Percentiles rank a stretch among this genome's conserved stretches.
Conservation (phyloP, 495 filamentous ascomycete genomes). For the Hyaloscypha finlandica region DNA sequence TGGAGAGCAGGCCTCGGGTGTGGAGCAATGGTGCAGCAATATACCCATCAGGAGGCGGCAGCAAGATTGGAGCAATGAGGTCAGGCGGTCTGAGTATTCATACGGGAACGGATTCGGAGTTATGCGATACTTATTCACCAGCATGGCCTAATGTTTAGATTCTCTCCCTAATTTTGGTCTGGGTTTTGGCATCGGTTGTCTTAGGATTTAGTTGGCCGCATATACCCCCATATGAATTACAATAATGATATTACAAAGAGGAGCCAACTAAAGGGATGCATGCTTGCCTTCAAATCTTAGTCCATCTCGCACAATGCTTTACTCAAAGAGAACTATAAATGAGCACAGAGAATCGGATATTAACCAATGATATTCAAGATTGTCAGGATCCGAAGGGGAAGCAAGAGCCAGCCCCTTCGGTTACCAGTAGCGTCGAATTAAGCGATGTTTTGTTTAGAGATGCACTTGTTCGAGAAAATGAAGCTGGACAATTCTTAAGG, state of each 20-base stretch:
- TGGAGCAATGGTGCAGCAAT: not conserved
- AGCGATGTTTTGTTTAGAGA: not conserved
- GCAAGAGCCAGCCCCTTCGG: no score
- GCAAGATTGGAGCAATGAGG: not conserved
- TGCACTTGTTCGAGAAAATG: no score
- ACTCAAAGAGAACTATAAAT: no score
- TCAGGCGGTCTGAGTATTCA: not conserved
- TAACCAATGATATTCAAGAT: no score
- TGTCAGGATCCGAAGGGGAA: no score
- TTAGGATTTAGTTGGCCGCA: not conserved
- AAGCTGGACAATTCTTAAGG: no score
- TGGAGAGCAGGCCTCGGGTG: not conserved
- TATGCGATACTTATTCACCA: not conserved
- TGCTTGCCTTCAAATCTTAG: no score
- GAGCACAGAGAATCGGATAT: no score
- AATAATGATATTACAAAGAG: not conserved
- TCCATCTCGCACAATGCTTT: no score
- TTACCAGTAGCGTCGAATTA: not conserved
- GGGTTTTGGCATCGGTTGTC: not conserved
- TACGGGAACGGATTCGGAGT: not conserved
- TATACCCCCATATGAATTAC: not conserved
- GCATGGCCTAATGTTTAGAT: conserved; percentile 1
- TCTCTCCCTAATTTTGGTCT: not conserved
- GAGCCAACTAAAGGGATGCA: no score
- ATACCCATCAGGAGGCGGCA: not conserved